A percentile compares a stretch with the other conserved stretches of the same genome.
Evolutionary conservation across 805 yeast species (phyloP).

Genomic region (Maudiozyma serrabonitensis): DNA sequence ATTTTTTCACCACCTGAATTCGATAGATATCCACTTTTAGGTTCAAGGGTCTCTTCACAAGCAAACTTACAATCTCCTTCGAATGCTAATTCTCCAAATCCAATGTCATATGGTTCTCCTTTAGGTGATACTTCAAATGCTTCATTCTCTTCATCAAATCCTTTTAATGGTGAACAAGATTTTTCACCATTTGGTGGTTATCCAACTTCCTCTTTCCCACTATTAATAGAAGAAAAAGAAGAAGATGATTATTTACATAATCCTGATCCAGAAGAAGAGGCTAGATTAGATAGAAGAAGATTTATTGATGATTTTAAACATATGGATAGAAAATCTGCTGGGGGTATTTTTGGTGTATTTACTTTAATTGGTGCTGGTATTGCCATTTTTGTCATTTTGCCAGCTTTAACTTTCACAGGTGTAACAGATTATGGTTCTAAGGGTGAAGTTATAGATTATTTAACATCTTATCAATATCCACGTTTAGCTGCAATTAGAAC

Average conservation of each 20-base stretch:
- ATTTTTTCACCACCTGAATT: slow-evolving; percentile 44
- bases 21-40: slow-evolving; percentile 59
- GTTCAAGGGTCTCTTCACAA: slow-evolving; percentile 49
- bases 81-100: neutral
- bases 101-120: slow-evolving; percentile 3
- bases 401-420: slow-evolving; percentile 79
- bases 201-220: slow-evolving; percentile 89
- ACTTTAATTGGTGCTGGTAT: slow-evolving; percentile 50
- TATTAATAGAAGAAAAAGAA: slow-evolving; percentile 85
- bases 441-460: slow-evolving; percentile 27
- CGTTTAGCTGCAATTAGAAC: slow-evolving; percentile 43
- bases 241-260: slow-evolving; percentile 92
- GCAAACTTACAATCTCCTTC: slow-evolving; percentile 19
- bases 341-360: slow-evolving; percentile 54
- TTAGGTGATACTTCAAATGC: slow-evolving; percentile 14
- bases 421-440: slow-evolving; percentile 30
- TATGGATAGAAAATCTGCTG: slow-evolving; percentile 52
- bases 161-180: slow-evolving; percentile 39
- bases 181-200: slow-evolving; percentile 93
- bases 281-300: slow-evolving; percentile 66
- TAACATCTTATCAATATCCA: slow-evolving; percentile 44
- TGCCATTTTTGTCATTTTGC: slow-evolving; percentile 66
- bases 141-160: slow-evolving; percentile 24
- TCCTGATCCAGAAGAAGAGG: slow-evolving; percentile 92
- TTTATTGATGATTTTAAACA: slow-evolving; percentile 53